Evolutionary conservation across 805 yeast genomes (phyloP), one percentile per base, ranked within the genome.

Genomic region (Teunomyces stri): DNA sequence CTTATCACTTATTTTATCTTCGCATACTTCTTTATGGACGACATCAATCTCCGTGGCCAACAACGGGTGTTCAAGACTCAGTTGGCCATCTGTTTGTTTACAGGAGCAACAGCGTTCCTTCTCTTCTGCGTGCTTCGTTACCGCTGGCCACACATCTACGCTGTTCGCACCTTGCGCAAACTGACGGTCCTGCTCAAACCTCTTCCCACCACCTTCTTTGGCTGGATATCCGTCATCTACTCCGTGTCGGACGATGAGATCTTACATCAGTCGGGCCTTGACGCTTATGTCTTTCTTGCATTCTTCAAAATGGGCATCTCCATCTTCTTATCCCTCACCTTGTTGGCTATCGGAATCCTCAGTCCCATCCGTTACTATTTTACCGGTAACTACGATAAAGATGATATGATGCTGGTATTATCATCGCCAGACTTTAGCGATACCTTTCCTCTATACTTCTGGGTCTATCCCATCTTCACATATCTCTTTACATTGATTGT

Each of bases 1-100:
- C n/a, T n/a, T n/a, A n/a, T n/a, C 18, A 18, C n/a, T 20, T 20
- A 20, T 20, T 21, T 21, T 21, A 21, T 21, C 12, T 30, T 41
- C 13, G 46, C 31, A 47, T 21, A 21, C 25, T 21, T 21, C 25
- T 21, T 21, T 21, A 40, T 40, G 13, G 69, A 66, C 36, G 64
- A 66, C 28, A 68, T 74, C 5, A 74, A 76, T 16, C 65, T 69
- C 20, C 66, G 69, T 46, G 77, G 76, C 53, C 70, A 78, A 36
- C 84, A 79, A 59, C 70, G 82, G n/a, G 81, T 81, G 43, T 81
- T 81, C 61, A 72, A 71, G 42, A 78, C 81, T 11, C 86, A 81
- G 57, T 62, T 81, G 42, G 65, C 69, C 48, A 66, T 81, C 34
- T 80, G 84, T 50, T 56, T 74, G 2, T 57, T 69, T 41, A 58